Evolutionary conservation across 805 yeast species (phyloP).

Genomic region (Schwanniomyces polymorphus): DNA sequence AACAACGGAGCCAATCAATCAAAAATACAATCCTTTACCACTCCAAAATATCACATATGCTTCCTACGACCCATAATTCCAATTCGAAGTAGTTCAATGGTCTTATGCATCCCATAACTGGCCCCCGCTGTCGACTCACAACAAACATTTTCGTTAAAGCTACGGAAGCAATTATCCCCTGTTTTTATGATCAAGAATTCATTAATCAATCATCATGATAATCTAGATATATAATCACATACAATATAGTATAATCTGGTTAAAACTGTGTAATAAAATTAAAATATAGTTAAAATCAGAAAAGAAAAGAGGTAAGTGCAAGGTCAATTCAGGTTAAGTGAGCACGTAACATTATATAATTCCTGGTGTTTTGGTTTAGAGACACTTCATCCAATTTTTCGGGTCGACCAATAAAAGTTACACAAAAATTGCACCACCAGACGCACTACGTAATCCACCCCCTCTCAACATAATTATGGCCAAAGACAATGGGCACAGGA

Average conservation of each 20-base stretch:
- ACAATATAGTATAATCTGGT: conserved; percentile 1
- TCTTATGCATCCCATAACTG: background rate
- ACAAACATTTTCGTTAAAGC: background rate
- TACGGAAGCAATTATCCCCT: background rate
- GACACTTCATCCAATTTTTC: conserved; percentile 5
- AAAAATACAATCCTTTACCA: background rate
- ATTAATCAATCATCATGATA: background rate
- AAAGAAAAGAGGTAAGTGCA: background rate
- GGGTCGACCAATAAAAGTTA: conserved; percentile 2
- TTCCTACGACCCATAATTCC: background rate
- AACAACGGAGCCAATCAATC: background rate
- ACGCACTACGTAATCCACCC: background rate
- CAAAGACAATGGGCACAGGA: background rate
- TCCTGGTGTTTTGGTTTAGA: conserved; percentile 8
- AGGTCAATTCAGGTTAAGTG: background rate
- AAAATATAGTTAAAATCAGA: background rate
- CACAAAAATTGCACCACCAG: conserved; percentile 1
- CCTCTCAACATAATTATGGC: background rate
- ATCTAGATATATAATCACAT: background rate
- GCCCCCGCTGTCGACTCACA: background rate
- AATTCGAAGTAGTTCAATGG: background rate
- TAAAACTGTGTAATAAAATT: background rate
- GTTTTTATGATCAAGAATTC: background rate
- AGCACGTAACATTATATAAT: conserved; percentile 1
- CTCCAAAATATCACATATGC: background rate